Percentiles rank a stretch among this genome's conserved stretches.
Evolutionary conservation across 2,329 filamentous ascomycete species (phyloP).

Genomic region (Alternaria arbusti): DNA sequence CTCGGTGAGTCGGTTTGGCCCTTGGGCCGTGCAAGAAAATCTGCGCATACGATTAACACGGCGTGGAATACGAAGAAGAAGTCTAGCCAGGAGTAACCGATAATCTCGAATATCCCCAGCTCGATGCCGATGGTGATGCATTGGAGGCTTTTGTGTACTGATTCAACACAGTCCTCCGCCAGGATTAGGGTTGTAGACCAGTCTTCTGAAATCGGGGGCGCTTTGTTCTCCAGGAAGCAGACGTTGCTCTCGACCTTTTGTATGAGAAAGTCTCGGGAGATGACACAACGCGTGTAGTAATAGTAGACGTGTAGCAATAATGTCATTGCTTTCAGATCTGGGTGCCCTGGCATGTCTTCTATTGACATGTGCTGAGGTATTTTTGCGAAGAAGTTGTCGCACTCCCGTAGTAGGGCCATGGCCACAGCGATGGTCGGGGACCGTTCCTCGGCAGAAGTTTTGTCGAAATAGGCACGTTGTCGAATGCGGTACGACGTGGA

Average conservation of each 20-base stretch:
- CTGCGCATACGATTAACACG: constrained; percentile 32
- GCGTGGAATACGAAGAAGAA: constrained; percentile 37
- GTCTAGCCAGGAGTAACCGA: constrained; percentile 30
- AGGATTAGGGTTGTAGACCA: constrained; percentile 20
- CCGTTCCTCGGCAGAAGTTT: constrained; percentile 24
- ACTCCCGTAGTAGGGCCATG: constrained; percentile 27
- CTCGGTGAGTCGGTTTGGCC: constrained; percentile 22
- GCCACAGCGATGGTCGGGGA: constrained; percentile 26
- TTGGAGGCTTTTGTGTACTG: constrained; percentile 29
- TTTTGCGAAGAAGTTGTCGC: constrained; percentile 21
- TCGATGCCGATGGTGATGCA: constrained; percentile 25
- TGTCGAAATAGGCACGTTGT: constrained; percentile 31
- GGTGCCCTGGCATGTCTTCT: constrained; percentile 9
- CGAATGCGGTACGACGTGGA: constrained; percentile 29
- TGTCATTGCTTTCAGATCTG: constrained; percentile 20
- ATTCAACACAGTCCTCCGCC: constrained; percentile 37
- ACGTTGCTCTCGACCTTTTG: constrained; percentile 33
- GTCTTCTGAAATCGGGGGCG: constrained; percentile 13
- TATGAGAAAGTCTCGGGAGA: constrained; percentile 32
- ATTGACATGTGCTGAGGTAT: constrained; percentile 22
- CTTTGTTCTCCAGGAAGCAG: constrained; percentile 17
- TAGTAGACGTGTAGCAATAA: constrained; percentile 32
- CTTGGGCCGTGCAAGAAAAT: constrained; percentile 34
- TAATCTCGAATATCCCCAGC: constrained; percentile 22
- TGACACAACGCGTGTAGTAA: constrained; percentile 30